Conservation (phyloP, 148 eudicot species). For the Rhododendron henanense region DNA sequence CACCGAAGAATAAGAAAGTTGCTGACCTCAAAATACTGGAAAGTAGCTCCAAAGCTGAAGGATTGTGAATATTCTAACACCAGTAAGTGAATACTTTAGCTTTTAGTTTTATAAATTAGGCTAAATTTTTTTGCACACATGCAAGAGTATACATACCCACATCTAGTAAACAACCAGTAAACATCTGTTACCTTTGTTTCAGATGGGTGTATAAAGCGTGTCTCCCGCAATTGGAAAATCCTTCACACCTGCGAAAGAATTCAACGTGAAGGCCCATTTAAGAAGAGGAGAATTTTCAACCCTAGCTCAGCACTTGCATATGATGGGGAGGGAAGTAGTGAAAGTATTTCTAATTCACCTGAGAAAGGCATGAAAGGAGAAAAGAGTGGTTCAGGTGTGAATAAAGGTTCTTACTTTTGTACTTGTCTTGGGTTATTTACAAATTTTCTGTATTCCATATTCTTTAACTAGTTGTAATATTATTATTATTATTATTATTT, state of each 20-base stretch:
- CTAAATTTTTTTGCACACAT: conserved; percentile 6
- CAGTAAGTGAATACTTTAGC: conserved; percentile 39
- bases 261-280: conserved; percentile 54
- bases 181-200: conserved; percentile 3
- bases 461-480: background rate
- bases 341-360: conserved; percentile 76
- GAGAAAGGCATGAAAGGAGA: conserved; percentile 42
- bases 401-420: conserved; percentile 45
- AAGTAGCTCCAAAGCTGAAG: conserved; percentile 66
- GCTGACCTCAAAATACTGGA: conserved; percentile 74
- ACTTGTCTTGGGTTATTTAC: background rate
- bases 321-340: conserved; percentile 69
- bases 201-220: conserved; percentile 51
- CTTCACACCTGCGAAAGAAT: conserved; percentile 48
- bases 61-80: conserved; percentile 46
- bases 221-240: conserved; percentile 46
- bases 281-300: conserved; percentile 65
- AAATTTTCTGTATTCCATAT: background rate
- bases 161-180: background rate
- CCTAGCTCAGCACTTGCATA: conserved; percentile 41
- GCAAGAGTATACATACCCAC: background rate
- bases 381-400: conserved; percentile 34
- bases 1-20: conserved; percentile 63
- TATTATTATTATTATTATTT: background rate
- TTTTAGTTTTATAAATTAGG: background rate